Evolutionary conservation across 2,329 filamentous ascomycete species (phyloP).

Genomic region (Fusarium humuli): DNA sequence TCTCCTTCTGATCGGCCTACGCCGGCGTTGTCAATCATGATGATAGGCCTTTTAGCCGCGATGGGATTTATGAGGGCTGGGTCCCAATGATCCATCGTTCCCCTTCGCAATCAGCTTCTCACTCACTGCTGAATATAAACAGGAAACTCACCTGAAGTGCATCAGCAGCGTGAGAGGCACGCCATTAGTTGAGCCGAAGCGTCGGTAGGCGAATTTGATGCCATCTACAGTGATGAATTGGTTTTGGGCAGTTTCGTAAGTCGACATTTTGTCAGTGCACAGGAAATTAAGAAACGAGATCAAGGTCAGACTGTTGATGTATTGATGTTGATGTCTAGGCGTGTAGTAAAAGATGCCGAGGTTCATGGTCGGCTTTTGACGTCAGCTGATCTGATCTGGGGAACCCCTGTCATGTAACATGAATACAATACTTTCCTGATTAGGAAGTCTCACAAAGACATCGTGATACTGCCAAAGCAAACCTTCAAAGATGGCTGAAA

Average conservation of each 20-base stretch:
- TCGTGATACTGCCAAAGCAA: not conserved
- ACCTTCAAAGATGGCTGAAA: not conserved
- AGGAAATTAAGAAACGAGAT: not conserved
- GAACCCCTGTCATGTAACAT: slow-evolving; percentile 6
- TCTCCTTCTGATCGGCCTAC: slow-evolving; percentile 58
- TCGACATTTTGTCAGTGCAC: slow-evolving; percentile 41
- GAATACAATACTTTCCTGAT: slow-evolving; percentile 10
- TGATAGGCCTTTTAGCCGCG: slow-evolving; percentile 54
- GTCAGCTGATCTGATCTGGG: slow-evolving; percentile 32
- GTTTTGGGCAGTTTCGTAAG: slow-evolving; percentile 47
- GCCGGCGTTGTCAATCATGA: slow-evolving; percentile 62
- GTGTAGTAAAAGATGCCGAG: slow-evolving; percentile 23
- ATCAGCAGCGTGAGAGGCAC: slow-evolving; percentile 50
- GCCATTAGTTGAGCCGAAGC: slow-evolving; percentile 46
- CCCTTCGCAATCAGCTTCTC: slow-evolving; percentile 23
- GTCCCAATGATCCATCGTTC: slow-evolving; percentile 57
- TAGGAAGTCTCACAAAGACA: not conserved
- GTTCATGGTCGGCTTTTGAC: slow-evolving; percentile 22
- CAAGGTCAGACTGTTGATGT: not conserved
- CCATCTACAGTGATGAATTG: slow-evolving; percentile 48
- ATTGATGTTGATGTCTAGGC: not conserved
- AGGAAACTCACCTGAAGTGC: slow-evolving; percentile 48
- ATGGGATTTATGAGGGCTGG: slow-evolving; percentile 59
- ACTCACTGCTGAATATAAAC: not conserved
- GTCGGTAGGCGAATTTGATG: slow-evolving; percentile 50